Evolutionary conservation across 2,329 filamentous ascomycete genomes (phyloP).

Genomic region (Akanthomyces uredinophilus): DNA sequence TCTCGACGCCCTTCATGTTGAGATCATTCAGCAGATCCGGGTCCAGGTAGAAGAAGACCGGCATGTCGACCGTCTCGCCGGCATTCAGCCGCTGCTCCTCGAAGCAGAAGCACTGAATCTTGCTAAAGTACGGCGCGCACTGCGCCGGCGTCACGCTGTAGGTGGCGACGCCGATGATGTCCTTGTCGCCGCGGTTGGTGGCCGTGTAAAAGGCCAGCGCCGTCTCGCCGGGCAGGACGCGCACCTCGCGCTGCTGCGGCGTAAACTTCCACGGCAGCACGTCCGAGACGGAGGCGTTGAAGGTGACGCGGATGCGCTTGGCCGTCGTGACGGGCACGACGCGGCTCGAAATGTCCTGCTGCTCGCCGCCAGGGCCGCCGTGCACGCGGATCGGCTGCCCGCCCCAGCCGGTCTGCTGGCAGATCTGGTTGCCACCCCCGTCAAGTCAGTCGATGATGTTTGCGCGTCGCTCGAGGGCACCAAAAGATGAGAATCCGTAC

Average conservation of each 20-base stretch:
- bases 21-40: conserved; percentile 89
- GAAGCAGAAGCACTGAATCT: conserved; percentile 99
- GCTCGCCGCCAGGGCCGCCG: conserved; percentile 44
- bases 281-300: conserved; percentile 92
- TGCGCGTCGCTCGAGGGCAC: too few relatives aligned
- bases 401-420: conserved; percentile 83
- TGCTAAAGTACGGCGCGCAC: conserved; percentile 96
- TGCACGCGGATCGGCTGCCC: conserved; percentile 86
- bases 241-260: conserved; percentile 93
- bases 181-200: conserved; percentile 80
- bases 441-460: neutral
- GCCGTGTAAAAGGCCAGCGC: conserved; percentile 97
- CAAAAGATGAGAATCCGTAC: conserved; percentile 41
- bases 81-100: conserved; percentile 93
- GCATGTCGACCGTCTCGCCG: conserved; percentile 98
- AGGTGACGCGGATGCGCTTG: conserved; percentile 87
- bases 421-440: conserved; percentile 51
- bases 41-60: conserved; percentile 98
- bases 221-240: conserved; percentile 91
- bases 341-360: conserved; percentile 63
- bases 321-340: conserved; percentile 75
- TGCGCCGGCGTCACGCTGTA: conserved; percentile 96
- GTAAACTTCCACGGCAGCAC: conserved; percentile 96
- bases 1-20: conserved; percentile 90
- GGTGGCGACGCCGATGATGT: conserved; percentile 97